These are phyloP conservation scores for Moniliophthora roreri DNA, from an alignment of 1,284 basidiomycete species.

Conservation along the genomic window DNA sequence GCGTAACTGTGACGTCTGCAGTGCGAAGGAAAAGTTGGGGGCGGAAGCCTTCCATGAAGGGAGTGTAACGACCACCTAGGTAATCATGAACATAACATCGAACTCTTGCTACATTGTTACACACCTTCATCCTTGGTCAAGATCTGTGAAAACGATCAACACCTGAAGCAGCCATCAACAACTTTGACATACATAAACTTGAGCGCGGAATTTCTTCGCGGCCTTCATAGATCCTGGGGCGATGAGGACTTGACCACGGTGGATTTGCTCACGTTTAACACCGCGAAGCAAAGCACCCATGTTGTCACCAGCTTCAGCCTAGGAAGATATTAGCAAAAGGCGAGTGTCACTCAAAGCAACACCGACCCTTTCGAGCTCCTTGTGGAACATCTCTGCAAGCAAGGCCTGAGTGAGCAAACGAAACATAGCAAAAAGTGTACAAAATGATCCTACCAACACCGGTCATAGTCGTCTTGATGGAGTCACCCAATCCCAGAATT, in stretches of 20 bases:
- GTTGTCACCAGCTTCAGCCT: conserved; percentile 99
- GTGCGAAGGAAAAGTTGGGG: conserved; percentile 98
- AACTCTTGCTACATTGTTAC: not conserved
- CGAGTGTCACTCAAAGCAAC: not conserved
- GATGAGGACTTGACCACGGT: conserved; percentile 91
- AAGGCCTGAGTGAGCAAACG: conserved; percentile 5
- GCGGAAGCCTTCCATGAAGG: conserved; percentile 96
- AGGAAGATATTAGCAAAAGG: conserved; percentile 6
- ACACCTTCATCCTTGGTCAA: conserved; percentile 93
- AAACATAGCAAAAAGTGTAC: not conserved
- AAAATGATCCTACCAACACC: conserved; percentile 74
- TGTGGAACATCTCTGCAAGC: conserved; percentile 95
- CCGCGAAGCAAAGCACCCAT: conserved; percentile 98
- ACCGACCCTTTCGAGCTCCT: conserved; percentile 90
- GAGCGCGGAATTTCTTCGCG: conserved; percentile 92
- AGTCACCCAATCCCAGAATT: conserved; percentile 85
- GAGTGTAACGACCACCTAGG: conserved; percentile 88
- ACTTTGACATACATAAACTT: conserved; percentile 71
- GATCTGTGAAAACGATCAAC: conserved; percentile 44
- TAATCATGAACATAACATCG: not conserved
- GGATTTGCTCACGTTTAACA: conserved; percentile 95
- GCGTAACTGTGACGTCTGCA: conserved; percentile 86
- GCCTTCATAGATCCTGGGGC: conserved; percentile 93
- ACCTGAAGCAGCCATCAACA: conserved; percentile 3
- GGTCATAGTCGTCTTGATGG: conserved; percentile 92